These are phyloP conservation scores for Skeletonema potamos DNA, from an alignment of 108 stramenopile species.

Conservation along the genomic window DNA sequence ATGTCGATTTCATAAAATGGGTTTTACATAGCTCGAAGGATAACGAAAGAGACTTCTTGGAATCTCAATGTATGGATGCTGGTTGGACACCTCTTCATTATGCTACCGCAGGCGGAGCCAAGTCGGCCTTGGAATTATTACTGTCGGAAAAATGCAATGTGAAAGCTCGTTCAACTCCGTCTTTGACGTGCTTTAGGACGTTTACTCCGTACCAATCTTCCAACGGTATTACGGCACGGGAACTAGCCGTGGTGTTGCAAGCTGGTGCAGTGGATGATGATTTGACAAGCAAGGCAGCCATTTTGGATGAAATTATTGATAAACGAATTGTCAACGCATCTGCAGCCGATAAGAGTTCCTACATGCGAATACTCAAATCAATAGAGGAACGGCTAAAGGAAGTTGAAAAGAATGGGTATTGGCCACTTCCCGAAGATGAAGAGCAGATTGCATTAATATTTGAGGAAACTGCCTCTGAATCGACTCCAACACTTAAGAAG, in stretches of 20 bases:
- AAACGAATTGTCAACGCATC: constrained; percentile 37
- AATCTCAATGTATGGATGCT: constrained; percentile 65
- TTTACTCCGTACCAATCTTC: constrained; percentile 27
- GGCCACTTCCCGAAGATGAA: constrained; percentile 25
- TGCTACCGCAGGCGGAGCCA: constrained; percentile 65
- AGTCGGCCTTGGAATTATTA: constrained; percentile 60
- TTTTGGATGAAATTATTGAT: constrained; percentile 56
- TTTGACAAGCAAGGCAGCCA: constrained; percentile 60
- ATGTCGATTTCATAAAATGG: constrained; percentile 32
- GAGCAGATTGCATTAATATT: constrained; percentile 4
- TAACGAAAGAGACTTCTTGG: constrained; percentile 29
- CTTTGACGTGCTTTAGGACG: constrained; percentile 57
- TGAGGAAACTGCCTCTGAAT: neutral
- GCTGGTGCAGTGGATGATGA: constrained; percentile 44
- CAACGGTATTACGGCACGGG: constrained; percentile 55
- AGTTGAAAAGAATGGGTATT: constrained; percentile 63
- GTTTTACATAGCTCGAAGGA: constrained; percentile 2
- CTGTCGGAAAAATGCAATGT: constrained; percentile 51
- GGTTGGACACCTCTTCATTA: constrained; percentile 85
- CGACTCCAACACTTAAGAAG: constrained; percentile 17
- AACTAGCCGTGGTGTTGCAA: constrained; percentile 52
- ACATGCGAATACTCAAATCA: constrained; percentile 41
- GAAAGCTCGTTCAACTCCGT: constrained; percentile 38
- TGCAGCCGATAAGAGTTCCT: constrained; percentile 36
- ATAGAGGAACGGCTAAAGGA: constrained; percentile 46